Conservation (phyloP, 2,329 filamentous ascomycete species). For the Lasiodiplodia hormozganensis region DNA sequence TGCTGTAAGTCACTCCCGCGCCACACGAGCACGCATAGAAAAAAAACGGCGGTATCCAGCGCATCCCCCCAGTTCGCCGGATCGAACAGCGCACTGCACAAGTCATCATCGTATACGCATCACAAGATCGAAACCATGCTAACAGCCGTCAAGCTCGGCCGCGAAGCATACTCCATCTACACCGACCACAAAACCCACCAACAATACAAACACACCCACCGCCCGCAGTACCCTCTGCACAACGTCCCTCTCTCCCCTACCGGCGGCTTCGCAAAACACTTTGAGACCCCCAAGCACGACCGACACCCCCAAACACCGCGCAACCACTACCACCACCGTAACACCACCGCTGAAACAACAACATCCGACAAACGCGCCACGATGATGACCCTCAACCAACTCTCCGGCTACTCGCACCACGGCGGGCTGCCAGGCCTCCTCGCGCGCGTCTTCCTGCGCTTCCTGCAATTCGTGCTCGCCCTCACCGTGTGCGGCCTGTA, state of each 20-base stretch:
- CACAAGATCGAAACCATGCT: slow-evolving; percentile 6
- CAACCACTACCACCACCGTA: not conserved
- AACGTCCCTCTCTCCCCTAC: not conserved
- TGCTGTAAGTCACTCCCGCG: not conserved
- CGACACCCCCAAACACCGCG: slow-evolving; percentile 7
- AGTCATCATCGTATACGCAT: not conserved
- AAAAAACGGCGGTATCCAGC: not conserved
- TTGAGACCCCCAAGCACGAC: not conserved
- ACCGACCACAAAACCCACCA: slow-evolving; percentile 25
- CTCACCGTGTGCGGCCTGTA: slow-evolving; percentile 79
- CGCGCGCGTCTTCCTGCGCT: slow-evolving; percentile 68
- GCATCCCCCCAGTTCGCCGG: not conserved
- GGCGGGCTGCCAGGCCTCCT: slow-evolving; percentile 55
- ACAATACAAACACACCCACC: slow-evolving; percentile 6
- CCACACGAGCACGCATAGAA: slow-evolving; percentile 1
- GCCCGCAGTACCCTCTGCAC: not conserved
- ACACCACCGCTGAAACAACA: not conserved
- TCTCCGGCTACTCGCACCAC: slow-evolving; percentile 14
- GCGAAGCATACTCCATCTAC: slow-evolving; percentile 19
- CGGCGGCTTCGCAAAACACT: slow-evolving; percentile 5
- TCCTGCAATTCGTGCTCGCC: slow-evolving; percentile 78
- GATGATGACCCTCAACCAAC: slow-evolving; percentile 22
- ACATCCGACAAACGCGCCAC: slow-evolving; percentile 17
- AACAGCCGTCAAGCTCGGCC: slow-evolving; percentile 17
- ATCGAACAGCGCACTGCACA: not conserved